Evolutionary conservation across 805 yeast genomes (phyloP), one percentile per base, ranked within the genome.

Genomic region (Candida ponderosae): DNA sequence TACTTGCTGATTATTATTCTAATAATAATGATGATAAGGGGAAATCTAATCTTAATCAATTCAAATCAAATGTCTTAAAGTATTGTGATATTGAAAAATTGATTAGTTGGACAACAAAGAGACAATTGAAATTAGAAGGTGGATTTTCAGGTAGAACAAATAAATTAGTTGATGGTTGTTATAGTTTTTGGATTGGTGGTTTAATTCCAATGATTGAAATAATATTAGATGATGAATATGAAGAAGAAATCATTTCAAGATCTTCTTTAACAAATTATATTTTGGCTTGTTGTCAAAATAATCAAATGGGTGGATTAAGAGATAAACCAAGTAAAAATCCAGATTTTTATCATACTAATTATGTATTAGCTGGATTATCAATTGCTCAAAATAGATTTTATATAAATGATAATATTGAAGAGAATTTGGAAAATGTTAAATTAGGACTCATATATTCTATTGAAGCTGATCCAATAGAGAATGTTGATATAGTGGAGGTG

Each of bases 121-220:
- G 95, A 30, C 98, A 93, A 56, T 64, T 68, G 38, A 60, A 60
- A 16, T 56, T 76, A n/a, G 96, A 87, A 53, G 94, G 90, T 11
- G 97, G 97, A 0, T 71, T 90, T 33, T 70, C 79, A 11, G 99
- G 99, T 0, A 72, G 99, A 38, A 76, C 95, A 0, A 90, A 90
- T 56, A 93, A 93, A 55, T 68, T 93, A 24, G 97, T 93, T 1
- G 98, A 93, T 56, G 96, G 95, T 0, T 93, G 98, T 58, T 93
- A 93, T 56, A 77, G 90, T 53, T 90, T 82, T 57, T 93, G 98
- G 98, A 81, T 88, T 2, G 97, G 97, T 2, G 94, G 87, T 0
- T 56, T 80, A 29, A 65, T 71, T 43, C 76, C 85, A 1, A 57
- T 86, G 27, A 40, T 87, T 4, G 93, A 84, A 41, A 63, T 72